Evolutionary conservation across 1,284 basidiomycete species (phyloP).

Genomic region (Sporisorium graminicola): DNA sequence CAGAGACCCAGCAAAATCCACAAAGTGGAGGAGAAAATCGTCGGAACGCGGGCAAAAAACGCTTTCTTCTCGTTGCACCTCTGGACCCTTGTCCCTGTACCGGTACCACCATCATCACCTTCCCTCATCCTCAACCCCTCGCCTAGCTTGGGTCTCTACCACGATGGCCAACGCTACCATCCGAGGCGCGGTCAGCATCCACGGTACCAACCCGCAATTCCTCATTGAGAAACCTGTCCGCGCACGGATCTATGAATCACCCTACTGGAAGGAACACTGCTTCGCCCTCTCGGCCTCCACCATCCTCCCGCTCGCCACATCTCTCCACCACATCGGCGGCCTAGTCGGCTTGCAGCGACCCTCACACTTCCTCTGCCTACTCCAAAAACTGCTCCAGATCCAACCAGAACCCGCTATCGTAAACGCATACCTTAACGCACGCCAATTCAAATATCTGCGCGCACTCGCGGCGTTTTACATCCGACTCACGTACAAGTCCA

Average conservation of each 20-base stretch:
- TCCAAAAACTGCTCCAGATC: conserved; percentile 93
- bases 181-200: conserved; percentile 83
- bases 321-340: conserved; percentile 86
- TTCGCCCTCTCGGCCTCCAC: conserved; percentile 79
- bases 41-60: background rate
- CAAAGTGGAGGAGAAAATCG: conserved; percentile 4
- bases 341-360: conserved; percentile 70
- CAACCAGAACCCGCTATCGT: conserved; percentile 97
- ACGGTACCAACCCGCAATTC: conserved; percentile 89
- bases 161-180: conserved; percentile 86
- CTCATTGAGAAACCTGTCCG: conserved; percentile 97
- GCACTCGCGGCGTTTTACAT: conserved; percentile 94
- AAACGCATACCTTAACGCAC: conserved; percentile 86
- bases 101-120: conserved; percentile 2
- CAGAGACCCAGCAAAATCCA: background rate
- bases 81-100: conserved; percentile 9
- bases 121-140: no score
- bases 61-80: conserved; percentile 3
- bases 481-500: conserved; percentile 89
- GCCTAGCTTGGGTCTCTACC: no score
- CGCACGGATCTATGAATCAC: conserved; percentile 92
- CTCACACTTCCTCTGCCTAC: conserved; percentile 80
- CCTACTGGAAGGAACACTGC: conserved; percentile 89
- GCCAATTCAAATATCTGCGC: conserved; percentile 96
- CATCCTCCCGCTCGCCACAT: conserved; percentile 91